Conservation (phyloP, 1,284 basidiomycete genomes). For the Hypsizygus ulmarius region DNA sequence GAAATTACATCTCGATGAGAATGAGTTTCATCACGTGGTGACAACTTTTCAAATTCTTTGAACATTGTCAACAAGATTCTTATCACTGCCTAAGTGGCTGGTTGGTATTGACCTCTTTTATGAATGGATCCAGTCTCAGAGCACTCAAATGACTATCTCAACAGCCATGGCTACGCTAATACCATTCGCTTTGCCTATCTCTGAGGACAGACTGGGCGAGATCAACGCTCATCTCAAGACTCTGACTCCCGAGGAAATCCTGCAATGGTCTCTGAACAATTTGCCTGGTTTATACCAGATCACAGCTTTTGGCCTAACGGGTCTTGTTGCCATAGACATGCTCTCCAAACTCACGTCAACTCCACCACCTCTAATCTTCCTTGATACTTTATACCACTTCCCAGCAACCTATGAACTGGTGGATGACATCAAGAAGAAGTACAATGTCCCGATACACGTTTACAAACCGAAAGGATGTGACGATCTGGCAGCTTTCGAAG, state of each 20-base stretch:
- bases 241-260: slow-evolving; percentile 77
- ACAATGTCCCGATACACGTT: slow-evolving; percentile 71
- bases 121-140: slow-evolving; percentile 5
- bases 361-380: slow-evolving; percentile 80
- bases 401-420: slow-evolving; percentile 89
- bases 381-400: slow-evolving; percentile 98
- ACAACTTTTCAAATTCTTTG: too few species aligned
- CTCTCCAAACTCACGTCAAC: slow-evolving; percentile 71
- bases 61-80: not conserved
- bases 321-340: slow-evolving; percentile 90
- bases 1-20: too few species aligned
- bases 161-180: slow-evolving; percentile 26
- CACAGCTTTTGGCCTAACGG: slow-evolving; percentile 92
- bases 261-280: slow-evolving; percentile 79
- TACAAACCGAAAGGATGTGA: slow-evolving; percentile 79
- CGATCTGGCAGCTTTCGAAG: slow-evolving; percentile 76
- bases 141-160: slow-evolving; percentile 4
- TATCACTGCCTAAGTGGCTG: not conserved
- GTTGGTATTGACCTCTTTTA: slow-evolving; percentile 11
- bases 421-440: slow-evolving; percentile 74
- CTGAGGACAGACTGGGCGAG: slow-evolving; percentile 55
- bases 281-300: slow-evolving; percentile 85
- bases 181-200: slow-evolving; percentile 63
- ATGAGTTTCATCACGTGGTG: too few species aligned
- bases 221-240: slow-evolving; percentile 75